Conservation (phyloP, 1,139 yeast species). For the Hyphopichia burtonii region DNA sequence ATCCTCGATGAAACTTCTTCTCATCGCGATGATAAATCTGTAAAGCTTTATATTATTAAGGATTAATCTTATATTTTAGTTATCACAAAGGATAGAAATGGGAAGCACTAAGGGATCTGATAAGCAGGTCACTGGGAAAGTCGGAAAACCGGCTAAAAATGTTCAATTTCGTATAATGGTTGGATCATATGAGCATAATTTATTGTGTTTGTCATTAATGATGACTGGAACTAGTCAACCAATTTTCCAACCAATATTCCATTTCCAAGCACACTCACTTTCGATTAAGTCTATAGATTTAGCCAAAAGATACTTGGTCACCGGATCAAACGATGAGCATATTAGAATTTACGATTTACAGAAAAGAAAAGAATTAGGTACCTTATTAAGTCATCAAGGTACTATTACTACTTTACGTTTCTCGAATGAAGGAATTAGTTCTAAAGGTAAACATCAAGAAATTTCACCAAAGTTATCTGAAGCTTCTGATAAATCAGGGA, state of each 20-base stretch:
- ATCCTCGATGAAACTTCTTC: neutral
- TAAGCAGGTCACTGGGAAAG: neutral
- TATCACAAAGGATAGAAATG: too few species aligned
- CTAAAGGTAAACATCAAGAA: constrained; percentile 7
- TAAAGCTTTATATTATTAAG: too few species aligned
- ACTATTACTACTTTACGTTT: constrained; percentile 77
- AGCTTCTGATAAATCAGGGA: constrained; percentile 49
- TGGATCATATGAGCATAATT: constrained; percentile 94
- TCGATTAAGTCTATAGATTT: constrained; percentile 83
- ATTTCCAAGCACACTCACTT: constrained; percentile 89
- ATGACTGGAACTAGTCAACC: constrained; percentile 34
- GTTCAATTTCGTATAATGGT: constrained; percentile 73
- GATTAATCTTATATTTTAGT: too few species aligned
- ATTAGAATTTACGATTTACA: constrained; percentile 92
- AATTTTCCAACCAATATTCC: constrained; percentile 89
- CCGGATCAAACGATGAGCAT: constrained; percentile 96
- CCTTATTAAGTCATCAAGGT: constrained; percentile 86
- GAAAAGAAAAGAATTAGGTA: constrained; percentile 91
- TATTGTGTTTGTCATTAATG: constrained; percentile 74
- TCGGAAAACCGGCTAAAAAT: neutral
- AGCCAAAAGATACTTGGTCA: constrained; percentile 81
- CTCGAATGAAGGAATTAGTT: constrained; percentile 44
- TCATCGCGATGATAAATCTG: constrained; percentile 2
- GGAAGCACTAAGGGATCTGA: neutral
- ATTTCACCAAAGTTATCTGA: constrained; percentile 4